Evolutionary conservation across 352 stramenopile genomes (phyloP), one percentile per base, ranked within the genome.

Genomic region (Discostella stelligera): DNA sequence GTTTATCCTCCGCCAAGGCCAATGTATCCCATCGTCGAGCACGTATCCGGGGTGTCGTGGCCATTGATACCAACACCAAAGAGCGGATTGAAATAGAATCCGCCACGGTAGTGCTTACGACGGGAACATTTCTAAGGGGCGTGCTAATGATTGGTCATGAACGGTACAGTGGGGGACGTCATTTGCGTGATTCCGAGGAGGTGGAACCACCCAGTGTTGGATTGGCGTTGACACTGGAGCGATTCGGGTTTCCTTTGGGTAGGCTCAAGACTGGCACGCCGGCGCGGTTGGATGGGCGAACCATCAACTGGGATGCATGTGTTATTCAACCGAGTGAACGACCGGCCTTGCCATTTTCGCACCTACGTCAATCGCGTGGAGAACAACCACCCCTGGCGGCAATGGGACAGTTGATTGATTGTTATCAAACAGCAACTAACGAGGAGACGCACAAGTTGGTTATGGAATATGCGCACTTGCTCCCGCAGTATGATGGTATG

Each of bases 221-320:
- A 0, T 84, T 99, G 0, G 96, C 96, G 3, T 76, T 97, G 64
- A 99, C 96, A 5, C 80, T 99, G 14, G 95, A 98, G 64, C 82
- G 93, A 37, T 92, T 95, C 46, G 78, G 96, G 30, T 98, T 99
- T 63, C 94, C 95, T 5, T 79, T 99, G 9, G 95, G 93, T 14
- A 90, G 96, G 23, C 84, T 99, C 6, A 99, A 98, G 81, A 99
- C 97, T 2, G 97, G 97, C 6, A 99, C 97, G 1, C 97, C 97
- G 2, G 94, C 97, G 2, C 89, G 97, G n/a, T 82, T 99, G 2
- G 94, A 99, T 65, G 94, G 93, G 30, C 89, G 78, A 6, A 98
- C 95, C 0, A 99, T 99, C 81, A 91, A 98, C 85, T 98, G 95
- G 82, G 89, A 96, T 66, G 87, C 71, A 50, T 87, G 87, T 5